These are phyloP conservation scores for Ilex asprella DNA, from an alignment of 257 asterid genomes.

Conservation along the genomic window DNA sequence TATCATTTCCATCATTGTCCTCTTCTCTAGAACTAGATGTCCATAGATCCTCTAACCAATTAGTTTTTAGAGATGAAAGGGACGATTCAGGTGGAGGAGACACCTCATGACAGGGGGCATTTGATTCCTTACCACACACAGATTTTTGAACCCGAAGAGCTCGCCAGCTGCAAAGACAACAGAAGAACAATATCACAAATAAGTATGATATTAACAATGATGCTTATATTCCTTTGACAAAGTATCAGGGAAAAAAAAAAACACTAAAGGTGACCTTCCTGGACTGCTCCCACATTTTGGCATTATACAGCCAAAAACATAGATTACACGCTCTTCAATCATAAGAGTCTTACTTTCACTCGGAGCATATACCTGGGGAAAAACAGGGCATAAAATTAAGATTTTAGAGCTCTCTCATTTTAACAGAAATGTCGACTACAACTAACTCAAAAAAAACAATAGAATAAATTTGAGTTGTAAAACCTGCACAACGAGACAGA, in stretches of 20 bases:
- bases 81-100: constrained; percentile 25
- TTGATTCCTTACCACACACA: constrained; percentile 19
- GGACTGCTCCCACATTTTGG: constrained; percentile 52
- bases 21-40: constrained; percentile 37
- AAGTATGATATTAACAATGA: not conserved
- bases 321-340: constrained; percentile 59
- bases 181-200: constrained; percentile 5
- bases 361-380: constrained; percentile 79
- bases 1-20: constrained; percentile 30
- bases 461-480: not conserved
- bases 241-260: not conserved
- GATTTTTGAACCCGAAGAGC: constrained; percentile 79
- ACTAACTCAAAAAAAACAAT: not conserved
- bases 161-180: constrained; percentile 51
- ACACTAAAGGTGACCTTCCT: constrained; percentile 37
- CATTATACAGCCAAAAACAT: constrained; percentile 59
- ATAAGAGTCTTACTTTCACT: constrained; percentile 28
- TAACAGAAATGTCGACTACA: not conserved
- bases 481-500: constrained; percentile 81
- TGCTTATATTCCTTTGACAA: constrained; percentile 5
- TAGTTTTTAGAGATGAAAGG: constrained; percentile 29
- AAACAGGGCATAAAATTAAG: not conserved
- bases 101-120: constrained; percentile 16
- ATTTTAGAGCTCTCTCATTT: constrained; percentile 1
- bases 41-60: constrained; percentile 43